A percentile compares a stretch with the other conserved stretches of the same genome.
Evolutionary conservation across 2,329 filamentous ascomycete species (phyloP).

Genomic region (Cladophialophora chaetospira): DNA sequence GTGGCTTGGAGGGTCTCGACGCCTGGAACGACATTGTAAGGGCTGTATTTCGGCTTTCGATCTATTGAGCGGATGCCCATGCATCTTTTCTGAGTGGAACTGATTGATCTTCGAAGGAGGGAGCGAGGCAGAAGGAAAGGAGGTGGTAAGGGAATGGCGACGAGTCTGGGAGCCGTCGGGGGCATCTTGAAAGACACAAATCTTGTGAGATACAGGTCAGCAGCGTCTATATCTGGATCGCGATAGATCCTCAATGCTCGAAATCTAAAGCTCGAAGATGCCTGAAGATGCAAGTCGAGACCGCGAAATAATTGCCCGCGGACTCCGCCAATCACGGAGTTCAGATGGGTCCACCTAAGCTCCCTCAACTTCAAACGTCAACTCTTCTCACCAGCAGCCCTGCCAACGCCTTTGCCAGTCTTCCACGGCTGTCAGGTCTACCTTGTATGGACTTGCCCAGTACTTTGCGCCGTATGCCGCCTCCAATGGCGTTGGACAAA

Average conservation of each 20-base stretch:
- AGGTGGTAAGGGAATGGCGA: slow-evolving; percentile 30
- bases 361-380: not conserved
- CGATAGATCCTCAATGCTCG: not conserved
- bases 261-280: not conserved
- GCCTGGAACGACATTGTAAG: slow-evolving; percentile 56
- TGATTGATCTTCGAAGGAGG: slow-evolving; percentile 26
- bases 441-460: no score
- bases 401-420: no score
- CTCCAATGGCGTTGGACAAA: not conserved
- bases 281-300: not conserved
- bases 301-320: not conserved
- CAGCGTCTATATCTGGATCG: not conserved
- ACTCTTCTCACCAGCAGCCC: not conserved
- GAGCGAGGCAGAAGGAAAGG: slow-evolving; percentile 35
- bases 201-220: slow-evolving; percentile 2
- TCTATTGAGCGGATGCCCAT: slow-evolving; percentile 62
- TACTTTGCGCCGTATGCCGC: no score
- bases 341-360: not conserved
- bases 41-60: slow-evolving; percentile 48
- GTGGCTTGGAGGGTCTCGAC: slow-evolving; percentile 55
- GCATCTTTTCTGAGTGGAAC: slow-evolving; percentile 36
- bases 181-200: slow-evolving; percentile 28
- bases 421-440: no score
- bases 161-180: slow-evolving; percentile 18
- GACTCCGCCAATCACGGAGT: not conserved